These are phyloP conservation scores for Mycena indigotica DNA, from an alignment of 768 basidiomycete genomes.

Conservation along the genomic window DNA sequence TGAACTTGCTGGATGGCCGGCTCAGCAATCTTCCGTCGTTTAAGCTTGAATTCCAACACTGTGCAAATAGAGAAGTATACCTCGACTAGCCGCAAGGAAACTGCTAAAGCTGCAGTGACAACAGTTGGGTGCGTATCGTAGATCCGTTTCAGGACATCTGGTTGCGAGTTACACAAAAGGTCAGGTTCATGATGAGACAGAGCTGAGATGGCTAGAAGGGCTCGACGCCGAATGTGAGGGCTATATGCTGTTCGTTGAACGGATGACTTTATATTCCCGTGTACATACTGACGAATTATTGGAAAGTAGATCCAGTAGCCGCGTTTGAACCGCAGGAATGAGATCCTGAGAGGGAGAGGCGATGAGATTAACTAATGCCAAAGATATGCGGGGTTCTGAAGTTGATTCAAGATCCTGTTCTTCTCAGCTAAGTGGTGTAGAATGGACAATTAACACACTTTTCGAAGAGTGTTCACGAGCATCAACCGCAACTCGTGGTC, in stretches of 20 bases:
- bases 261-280: neutral
- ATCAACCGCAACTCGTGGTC: slow-evolving; percentile 76
- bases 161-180: slow-evolving; percentile 45
- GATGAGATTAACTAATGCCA: slow-evolving; percentile 73
- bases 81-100: slow-evolving; percentile 30
- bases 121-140: slow-evolving; percentile 48
- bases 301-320: slow-evolving; percentile 64
- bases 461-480: slow-evolving; percentile 84
- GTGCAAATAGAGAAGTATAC: slow-evolving; percentile 17
- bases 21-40: slow-evolving; percentile 6
- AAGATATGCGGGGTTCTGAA: slow-evolving; percentile 57
- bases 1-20: slow-evolving; percentile 11
- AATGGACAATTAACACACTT: slow-evolving; percentile 45
- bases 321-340: slow-evolving; percentile 73
- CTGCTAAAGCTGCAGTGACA: slow-evolving; percentile 46
- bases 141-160: slow-evolving; percentile 42
- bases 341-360: slow-evolving; percentile 63
- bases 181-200: slow-evolving; percentile 51
- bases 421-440: neutral
- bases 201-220: slow-evolving; percentile 58
- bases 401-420: slow-evolving; percentile 71
- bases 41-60: neutral
- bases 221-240: slow-evolving; percentile 59
- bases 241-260: slow-evolving; percentile 39
- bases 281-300: slow-evolving; percentile 74